phyloP scores from a whole-genome alignment of 2,329 filamentous ascomycete species.

The Curvularia sp. region DNA sequence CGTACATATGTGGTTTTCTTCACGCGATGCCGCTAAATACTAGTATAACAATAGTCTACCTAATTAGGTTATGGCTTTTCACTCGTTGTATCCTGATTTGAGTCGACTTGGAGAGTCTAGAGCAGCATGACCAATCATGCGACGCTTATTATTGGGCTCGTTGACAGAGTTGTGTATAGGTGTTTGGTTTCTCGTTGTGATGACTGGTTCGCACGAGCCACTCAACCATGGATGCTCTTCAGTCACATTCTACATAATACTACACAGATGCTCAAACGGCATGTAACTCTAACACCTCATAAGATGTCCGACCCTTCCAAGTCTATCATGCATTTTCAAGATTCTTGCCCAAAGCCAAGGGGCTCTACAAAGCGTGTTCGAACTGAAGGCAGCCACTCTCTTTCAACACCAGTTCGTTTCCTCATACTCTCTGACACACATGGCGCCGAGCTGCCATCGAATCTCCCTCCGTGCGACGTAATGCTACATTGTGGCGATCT shows the following conservation, averaged over 20 bases:
- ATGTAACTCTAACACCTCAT: not conserved
- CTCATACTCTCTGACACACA: constrained; percentile 55
- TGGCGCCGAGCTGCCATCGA: constrained; percentile 28
- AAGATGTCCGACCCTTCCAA: not conserved
- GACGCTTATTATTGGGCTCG: not conserved
- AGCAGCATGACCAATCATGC: not conserved
- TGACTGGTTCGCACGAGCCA: not conserved
- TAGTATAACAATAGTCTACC: not conserved
- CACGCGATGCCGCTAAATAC: not conserved
- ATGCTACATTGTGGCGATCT: constrained; percentile 65
- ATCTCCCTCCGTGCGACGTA: constrained; percentile 59
- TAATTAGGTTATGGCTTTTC: not conserved
- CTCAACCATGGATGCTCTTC: constrained; percentile 1
- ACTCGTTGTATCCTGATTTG: not conserved
- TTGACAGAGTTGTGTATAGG: too few relatives aligned
- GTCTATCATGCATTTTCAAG: not conserved
- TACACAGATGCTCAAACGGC: too few relatives aligned
- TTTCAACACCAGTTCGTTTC: constrained; percentile 29
- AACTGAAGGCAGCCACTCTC: not conserved
- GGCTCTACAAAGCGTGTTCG: not conserved
- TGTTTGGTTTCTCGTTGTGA: not conserved
- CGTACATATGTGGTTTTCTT: not conserved
- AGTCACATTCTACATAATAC: not conserved
- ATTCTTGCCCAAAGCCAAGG: not conserved
- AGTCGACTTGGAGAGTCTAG: not conserved